phyloP scores from a whole-genome alignment of 2,329 filamentous ascomycete genomes.

The Fusarium solani-melongenae region DNA sequence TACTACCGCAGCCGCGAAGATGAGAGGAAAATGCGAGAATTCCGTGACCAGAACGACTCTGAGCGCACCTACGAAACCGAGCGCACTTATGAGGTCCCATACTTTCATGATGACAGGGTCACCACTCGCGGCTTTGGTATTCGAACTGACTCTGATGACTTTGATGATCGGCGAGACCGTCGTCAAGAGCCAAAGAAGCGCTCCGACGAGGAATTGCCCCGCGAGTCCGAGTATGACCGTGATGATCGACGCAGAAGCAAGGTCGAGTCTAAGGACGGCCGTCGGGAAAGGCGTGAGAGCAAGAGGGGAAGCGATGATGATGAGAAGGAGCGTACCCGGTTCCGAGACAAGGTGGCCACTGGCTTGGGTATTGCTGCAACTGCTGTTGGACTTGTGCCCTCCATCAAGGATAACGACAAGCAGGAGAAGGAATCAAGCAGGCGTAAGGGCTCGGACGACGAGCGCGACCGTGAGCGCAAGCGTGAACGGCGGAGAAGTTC shows the following conservation, averaged over 20 bases:
- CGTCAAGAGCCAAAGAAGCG: constrained; percentile 47
- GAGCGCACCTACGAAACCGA: constrained; percentile 42
- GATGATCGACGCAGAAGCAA: constrained; percentile 45
- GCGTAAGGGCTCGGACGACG: constrained; percentile 49
- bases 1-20: constrained; percentile 62
- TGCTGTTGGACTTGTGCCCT: constrained; percentile 56
- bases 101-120: constrained; percentile 60
- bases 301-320: constrained; percentile 49
- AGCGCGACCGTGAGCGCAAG: constrained; percentile 38
- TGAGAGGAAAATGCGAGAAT: constrained; percentile 55
- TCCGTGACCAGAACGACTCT: constrained; percentile 54
- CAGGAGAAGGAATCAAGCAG: constrained; percentile 47
- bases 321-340: constrained; percentile 54
- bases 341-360: constrained; percentile 60
- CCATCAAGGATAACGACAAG: constrained; percentile 53
- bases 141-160: constrained; percentile 54
- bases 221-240: constrained; percentile 44
- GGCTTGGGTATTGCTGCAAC: constrained; percentile 62
- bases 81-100: constrained; percentile 42
- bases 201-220: constrained; percentile 46
- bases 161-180: constrained; percentile 57
- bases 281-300: constrained; percentile 46
- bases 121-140: constrained; percentile 63
- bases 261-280: constrained; percentile 41
- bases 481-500: constrained; percentile 36